A percentile compares a stretch with the other conserved stretches of the same genome.
Evolutionary conservation across 768 basidiomycete species (phyloP).

Genomic region (Phaeotremella fagi): DNA sequence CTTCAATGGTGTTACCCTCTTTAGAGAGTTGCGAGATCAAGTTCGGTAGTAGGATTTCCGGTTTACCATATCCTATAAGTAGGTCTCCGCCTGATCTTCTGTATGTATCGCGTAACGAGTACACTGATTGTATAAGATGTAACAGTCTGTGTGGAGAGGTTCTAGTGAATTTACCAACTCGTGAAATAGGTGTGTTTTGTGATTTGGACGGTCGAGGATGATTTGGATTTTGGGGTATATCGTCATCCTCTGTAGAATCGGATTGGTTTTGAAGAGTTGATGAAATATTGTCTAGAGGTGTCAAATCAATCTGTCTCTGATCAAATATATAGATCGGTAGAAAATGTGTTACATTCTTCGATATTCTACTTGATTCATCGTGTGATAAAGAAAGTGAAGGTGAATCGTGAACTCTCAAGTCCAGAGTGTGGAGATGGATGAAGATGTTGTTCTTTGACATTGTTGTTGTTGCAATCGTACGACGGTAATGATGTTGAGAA

Average conservation of each 20-base stretch:
- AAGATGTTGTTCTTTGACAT: slow-evolving; percentile 16
- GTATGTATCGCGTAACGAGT: slow-evolving; percentile 41
- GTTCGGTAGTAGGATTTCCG: slow-evolving; percentile 46
- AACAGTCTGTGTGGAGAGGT: slow-evolving; percentile 37
- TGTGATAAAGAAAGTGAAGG: slow-evolving; percentile 37
- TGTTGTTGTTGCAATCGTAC: too few relatives aligned
- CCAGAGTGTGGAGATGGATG: slow-evolving; percentile 43
- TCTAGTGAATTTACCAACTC: slow-evolving; percentile 29
- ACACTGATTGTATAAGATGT: slow-evolving; percentile 49
- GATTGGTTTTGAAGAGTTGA: slow-evolving; percentile 25
- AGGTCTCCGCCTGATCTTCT: slow-evolving; percentile 43
- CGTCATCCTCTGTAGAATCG: slow-evolving; percentile 20
- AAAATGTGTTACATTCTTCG: slow-evolving; percentile 46
- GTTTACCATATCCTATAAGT: slow-evolving; percentile 49
- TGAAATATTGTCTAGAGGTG: slow-evolving; percentile 39
- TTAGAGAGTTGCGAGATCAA: slow-evolving; percentile 41
- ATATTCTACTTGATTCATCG: slow-evolving; percentile 20
- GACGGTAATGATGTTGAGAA: neutral
- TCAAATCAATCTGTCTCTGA: slow-evolving; percentile 49
- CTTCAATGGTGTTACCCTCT: slow-evolving; percentile 39
- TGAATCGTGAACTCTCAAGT: slow-evolving; percentile 40
- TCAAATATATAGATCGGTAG: slow-evolving; percentile 52
- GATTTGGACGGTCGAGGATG: slow-evolving; percentile 10
- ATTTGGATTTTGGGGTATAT: slow-evolving; percentile 8
- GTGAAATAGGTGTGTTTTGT: slow-evolving; percentile 17